Evolutionary conservation across 202 grass and related monocot species (phyloP).

Genomic region (Alloteropsis angusta): DNA sequence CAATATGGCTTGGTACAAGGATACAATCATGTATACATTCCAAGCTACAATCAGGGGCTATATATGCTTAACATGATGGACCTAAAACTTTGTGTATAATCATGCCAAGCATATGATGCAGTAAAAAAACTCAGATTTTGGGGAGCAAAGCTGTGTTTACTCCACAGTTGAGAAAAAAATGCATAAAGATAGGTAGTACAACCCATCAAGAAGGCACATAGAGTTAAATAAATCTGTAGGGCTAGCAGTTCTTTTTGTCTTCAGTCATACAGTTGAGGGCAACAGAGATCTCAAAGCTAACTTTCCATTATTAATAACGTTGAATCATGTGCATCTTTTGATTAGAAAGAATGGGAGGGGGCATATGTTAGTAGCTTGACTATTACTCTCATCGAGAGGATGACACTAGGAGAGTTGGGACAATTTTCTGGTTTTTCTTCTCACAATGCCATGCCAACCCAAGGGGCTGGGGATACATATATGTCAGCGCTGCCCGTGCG

Average conservation of each 20-base stretch:
- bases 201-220: not conserved
- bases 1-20: too few relatives aligned
- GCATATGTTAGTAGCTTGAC: too few relatives aligned
- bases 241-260: not conserved
- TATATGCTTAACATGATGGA: too few relatives aligned
- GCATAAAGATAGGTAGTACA: not conserved
- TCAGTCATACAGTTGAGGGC: not conserved
- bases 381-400: too few relatives aligned
- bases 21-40: too few relatives aligned
- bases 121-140: not conserved
- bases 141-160: not conserved
- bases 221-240: conserved; percentile 1
- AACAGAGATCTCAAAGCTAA: not conserved
- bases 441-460: too few relatives aligned
- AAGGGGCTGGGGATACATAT: too few relatives aligned
- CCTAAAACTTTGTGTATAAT: not conserved
- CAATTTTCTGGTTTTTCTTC: too few relatives aligned
- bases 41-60: too few relatives aligned
- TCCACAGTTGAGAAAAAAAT: not conserved
- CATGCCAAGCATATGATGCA: not conserved
- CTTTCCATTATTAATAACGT: not conserved
- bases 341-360: not conserved
- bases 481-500: too few relatives aligned
- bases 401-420: too few relatives aligned
- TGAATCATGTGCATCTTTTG: conserved; percentile 3